Evolutionary conservation across 2,329 filamentous ascomycete species (phyloP), one percentile per base, ranked within the genome.

Genomic region (Phyllosticta capitalensis): DNA sequence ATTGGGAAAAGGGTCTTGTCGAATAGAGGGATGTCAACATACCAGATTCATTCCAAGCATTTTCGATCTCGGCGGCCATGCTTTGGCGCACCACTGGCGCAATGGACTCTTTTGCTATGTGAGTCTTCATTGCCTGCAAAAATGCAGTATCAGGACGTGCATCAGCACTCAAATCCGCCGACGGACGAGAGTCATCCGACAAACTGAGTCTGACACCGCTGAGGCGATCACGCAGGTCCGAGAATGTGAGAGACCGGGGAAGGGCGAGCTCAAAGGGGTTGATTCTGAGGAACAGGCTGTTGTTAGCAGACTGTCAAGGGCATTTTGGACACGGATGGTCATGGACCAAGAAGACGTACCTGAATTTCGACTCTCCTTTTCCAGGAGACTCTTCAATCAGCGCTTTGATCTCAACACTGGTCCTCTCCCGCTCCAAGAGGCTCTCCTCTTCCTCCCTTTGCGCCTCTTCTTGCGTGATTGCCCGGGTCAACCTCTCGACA

Each of bases 401-500:
- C 55, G 53, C 58, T 45, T 26, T 48, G 48, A n/a, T 22, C 20
- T 52, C 20, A 19, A 22, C 50, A 12, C 22, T 21, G 50, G 50
- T 5, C 20, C 22, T 21, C 22, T 26, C 50, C 9, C 22, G 22
- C 19, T 14, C 19, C 22, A 26, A 12, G 6, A 52, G 19, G 20
- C 9, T 22, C 9, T 52, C 45, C 9, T 55, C 55, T 21, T 52
- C 48, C n/a, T 59, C 21, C 7, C 26, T 22, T 9, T 50, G 26
- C 7, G 17, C 9, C 9, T 51, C 49, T 24, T 52, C 22, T 17
- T 52, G 12, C 20, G 26, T 24, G 12, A 55, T 49, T 10, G 24
- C 30, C 20, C 26, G 50, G 20, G 58, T 52, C 45, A 59, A n/a
- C 10, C 53, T 52, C 5, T 59, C 58, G 9, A 55, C 58, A 12